phyloP scores from a whole-genome alignment of 2,329 filamentous ascomycete genomes.

The Pseudogymnoascus sp. region DNA sequence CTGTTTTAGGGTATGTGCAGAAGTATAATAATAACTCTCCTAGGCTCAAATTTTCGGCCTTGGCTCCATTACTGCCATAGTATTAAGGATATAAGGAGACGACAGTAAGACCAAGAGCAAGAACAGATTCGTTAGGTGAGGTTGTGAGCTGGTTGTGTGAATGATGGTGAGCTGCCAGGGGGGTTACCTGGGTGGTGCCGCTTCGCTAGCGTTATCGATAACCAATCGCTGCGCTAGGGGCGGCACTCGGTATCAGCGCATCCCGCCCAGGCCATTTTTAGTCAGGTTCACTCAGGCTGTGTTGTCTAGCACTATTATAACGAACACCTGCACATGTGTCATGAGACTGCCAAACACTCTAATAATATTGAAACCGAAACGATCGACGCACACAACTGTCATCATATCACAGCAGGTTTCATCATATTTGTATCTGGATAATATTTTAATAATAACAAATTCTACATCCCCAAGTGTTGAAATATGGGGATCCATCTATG shows the following conservation, averaged over 20 bases:
- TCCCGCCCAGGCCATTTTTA: background rate
- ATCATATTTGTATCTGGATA: background rate
- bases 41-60: background rate
- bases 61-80: background rate
- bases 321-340: background rate
- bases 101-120: background rate
- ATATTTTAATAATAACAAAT: background rate
- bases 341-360: background rate
- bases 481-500: slow-evolving; percentile 4
- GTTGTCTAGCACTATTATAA: background rate
- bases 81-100: slow-evolving; percentile 2
- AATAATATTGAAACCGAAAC: background rate
- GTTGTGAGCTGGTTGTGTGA: slow-evolving; percentile 1
- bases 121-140: slow-evolving; percentile 3
- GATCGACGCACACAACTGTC: background rate
- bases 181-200: slow-evolving; percentile 6
- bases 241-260: slow-evolving; percentile 6
- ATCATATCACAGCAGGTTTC: background rate
- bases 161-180: slow-evolving; percentile 5
- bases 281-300: background rate
- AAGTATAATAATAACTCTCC: background rate
- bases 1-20: slow-evolving; percentile 1
- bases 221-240: slow-evolving; percentile 2
- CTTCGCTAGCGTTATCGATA: slow-evolving; percentile 9
- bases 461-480: slow-evolving; percentile 2